Evolutionary conservation across 441 rosid species (phyloP).

Genomic region (Melastoma candidum): DNA sequence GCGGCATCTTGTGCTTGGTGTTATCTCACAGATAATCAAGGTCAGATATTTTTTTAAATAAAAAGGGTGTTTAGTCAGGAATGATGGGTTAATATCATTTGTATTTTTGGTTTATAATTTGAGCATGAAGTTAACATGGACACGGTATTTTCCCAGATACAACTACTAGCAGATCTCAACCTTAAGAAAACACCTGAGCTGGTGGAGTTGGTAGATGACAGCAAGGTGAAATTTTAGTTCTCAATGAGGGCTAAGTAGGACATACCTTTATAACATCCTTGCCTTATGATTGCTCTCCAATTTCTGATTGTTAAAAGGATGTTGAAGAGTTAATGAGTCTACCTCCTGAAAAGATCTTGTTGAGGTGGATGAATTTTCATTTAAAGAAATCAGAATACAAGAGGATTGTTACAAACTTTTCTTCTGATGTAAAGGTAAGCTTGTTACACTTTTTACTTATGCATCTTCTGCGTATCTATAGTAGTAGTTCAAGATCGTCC

Average conservation of each 20-base stretch:
- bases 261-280: neutral
- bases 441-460: neutral
- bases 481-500: neutral
- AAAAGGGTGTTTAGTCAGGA: too few species aligned
- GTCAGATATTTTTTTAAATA: conserved; percentile 1
- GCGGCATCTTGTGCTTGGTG: conserved; percentile 19
- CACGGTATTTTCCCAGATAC: conserved; percentile 7
- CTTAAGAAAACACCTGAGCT: conserved; percentile 20
- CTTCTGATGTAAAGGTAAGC: conserved; percentile 17
- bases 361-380: conserved; percentile 21
- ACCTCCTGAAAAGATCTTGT: conserved; percentile 17
- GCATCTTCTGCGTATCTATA: neutral
- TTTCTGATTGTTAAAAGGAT: conserved; percentile 7
- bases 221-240: conserved; percentile 9
- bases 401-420: conserved; percentile 14
- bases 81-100: too few species aligned
- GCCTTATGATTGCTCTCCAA: neutral
- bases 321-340: conserved; percentile 20
- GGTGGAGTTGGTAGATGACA: conserved; percentile 19
- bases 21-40: conserved; percentile 17
- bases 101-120: too few species aligned
- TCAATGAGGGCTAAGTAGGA: neutral
- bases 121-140: neutral
- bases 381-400: conserved; percentile 14
- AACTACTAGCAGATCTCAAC: conserved; percentile 19